These are phyloP conservation scores for Teratosphaeria gauchensis DNA, from an alignment of 2,329 filamentous ascomycete species.

Conservation along the genomic window DNA sequence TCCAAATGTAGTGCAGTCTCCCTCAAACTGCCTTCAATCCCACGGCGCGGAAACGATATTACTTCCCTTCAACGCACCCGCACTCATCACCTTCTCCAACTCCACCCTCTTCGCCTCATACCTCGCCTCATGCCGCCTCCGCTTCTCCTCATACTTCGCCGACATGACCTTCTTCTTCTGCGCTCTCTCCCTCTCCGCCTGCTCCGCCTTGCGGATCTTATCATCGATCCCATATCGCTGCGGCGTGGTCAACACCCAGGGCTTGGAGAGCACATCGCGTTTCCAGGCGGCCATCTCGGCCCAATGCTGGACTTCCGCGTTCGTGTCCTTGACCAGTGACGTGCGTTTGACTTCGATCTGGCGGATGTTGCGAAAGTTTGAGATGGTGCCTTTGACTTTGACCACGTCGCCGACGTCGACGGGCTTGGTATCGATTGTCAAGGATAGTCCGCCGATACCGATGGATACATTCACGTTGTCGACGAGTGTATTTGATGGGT, in stretches of 20 bases:
- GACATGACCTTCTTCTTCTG: conserved; percentile 24
- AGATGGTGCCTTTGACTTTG: conserved; percentile 49
- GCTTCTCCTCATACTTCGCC: conserved; percentile 27
- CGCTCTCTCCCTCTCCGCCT: conserved; percentile 24
- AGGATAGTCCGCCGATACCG: conserved; percentile 32
- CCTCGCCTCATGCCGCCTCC: conserved; percentile 21
- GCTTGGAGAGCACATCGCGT: conserved; percentile 39
- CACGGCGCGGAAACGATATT: conserved; percentile 8
- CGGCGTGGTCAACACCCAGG: conserved; percentile 42
- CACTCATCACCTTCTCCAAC: conserved; percentile 34
- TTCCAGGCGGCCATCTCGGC: conserved; percentile 41
- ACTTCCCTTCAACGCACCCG: conserved; percentile 28
- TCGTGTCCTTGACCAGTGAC: conserved; percentile 40
- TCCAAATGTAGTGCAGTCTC: not conserved
- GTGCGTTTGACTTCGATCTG: conserved; percentile 49
- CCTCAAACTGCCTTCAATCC: too few species aligned
- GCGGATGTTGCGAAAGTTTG: conserved; percentile 39
- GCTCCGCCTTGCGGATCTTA: conserved; percentile 24
- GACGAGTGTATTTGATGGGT: conserved; percentile 27
- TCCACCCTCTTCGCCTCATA: conserved; percentile 30
- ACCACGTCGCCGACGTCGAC: conserved; percentile 42
- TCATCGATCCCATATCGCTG: conserved; percentile 36
- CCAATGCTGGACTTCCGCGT: conserved; percentile 47
- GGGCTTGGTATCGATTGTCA: conserved; percentile 27
- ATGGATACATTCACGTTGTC: conserved; percentile 31